Evolutionary conservation across 192 early-diverging fungal genomes (phyloP).

Genomic region (Pecoramyces ruminantium): DNA sequence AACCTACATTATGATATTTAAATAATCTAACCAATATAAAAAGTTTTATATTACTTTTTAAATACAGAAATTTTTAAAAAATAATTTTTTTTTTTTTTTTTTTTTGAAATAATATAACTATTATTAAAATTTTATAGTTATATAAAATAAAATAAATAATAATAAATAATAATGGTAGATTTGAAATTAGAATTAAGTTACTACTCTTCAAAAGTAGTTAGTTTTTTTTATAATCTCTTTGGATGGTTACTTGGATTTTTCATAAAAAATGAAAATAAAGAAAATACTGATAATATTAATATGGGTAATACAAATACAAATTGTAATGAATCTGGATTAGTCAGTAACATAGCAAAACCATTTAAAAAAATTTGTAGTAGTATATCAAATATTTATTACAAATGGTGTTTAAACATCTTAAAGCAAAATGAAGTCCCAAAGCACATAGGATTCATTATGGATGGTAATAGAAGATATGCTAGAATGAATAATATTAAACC

Average conservation of each 20-base stretch:
- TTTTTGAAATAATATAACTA: no score
- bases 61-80: no score
- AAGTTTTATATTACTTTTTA: no score
- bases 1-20: no score
- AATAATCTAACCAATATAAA: no score
- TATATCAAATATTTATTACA: background rate
- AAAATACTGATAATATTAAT: background rate
- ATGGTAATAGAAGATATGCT: conserved; percentile 91
- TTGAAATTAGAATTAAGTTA: background rate
- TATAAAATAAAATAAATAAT: background rate
- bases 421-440: conserved; percentile 58
- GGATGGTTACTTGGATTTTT: background rate
- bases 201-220: background rate
- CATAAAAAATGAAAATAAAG: background rate
- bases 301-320: background rate
- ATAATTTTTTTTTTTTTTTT: no score
- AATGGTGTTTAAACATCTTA: background rate
- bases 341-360: background rate
- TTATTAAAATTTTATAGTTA: no score
- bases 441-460: conserved; percentile 94
- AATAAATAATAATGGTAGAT: background rate
- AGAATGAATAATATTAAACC: conserved; percentile 31
- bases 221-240: background rate
- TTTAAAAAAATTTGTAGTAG: background rate
- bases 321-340: background rate